Percentiles rank a stretch among this genome's conserved stretches.
phyloP scores from a whole-genome alignment of 1,139 yeast species.

The Blastobotrys malaysiensis region DNA sequence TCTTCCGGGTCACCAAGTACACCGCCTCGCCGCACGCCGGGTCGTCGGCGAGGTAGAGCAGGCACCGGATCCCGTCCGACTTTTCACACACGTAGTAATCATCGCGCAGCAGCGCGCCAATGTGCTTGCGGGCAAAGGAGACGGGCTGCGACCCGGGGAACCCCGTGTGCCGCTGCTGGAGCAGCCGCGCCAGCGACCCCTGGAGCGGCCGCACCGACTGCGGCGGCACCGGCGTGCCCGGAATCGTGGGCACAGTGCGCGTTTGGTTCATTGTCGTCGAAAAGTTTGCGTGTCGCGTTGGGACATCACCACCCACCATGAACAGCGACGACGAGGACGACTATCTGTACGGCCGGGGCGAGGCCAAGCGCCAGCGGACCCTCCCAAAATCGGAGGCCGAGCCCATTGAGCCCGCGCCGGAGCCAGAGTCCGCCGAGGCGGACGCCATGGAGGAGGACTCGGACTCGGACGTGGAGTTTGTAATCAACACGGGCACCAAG shows the following conservation, averaged over 20 bases:
- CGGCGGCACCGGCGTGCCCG: constrained; percentile 73
- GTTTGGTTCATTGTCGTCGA: constrained; percentile 17
- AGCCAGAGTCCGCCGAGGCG: constrained; percentile 15
- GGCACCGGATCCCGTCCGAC: constrained; percentile 85
- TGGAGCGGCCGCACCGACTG: constrained; percentile 64
- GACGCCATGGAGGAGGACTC: constrained; percentile 32
- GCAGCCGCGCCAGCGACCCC: constrained; percentile 61
- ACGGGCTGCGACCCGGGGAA: constrained; percentile 96
- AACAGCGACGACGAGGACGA: constrained; percentile 70
- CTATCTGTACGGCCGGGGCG: constrained; percentile 69
- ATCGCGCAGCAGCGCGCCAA: constrained; percentile 51
- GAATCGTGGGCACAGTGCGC: constrained; percentile 72
- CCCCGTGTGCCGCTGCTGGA: constrained; percentile 37
- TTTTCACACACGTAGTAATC: constrained; percentile 94
- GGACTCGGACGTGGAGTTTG: constrained; percentile 55
- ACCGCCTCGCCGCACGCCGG: constrained; percentile 35
- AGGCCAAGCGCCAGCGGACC: constrained; percentile 30
- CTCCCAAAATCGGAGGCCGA: too few relatives aligned
- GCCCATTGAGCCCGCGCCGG: constrained; percentile 4
- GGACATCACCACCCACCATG: too few relatives aligned
- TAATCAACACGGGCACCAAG: constrained; percentile 45
- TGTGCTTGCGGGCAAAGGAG: constrained; percentile 73
- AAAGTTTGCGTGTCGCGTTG: too few relatives aligned
- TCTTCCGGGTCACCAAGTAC: constrained; percentile 77
- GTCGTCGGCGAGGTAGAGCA: constrained; percentile 64